Evolutionary conservation across 768 basidiomycete species (phyloP).

Genomic region (Cubamyces lactineus): DNA sequence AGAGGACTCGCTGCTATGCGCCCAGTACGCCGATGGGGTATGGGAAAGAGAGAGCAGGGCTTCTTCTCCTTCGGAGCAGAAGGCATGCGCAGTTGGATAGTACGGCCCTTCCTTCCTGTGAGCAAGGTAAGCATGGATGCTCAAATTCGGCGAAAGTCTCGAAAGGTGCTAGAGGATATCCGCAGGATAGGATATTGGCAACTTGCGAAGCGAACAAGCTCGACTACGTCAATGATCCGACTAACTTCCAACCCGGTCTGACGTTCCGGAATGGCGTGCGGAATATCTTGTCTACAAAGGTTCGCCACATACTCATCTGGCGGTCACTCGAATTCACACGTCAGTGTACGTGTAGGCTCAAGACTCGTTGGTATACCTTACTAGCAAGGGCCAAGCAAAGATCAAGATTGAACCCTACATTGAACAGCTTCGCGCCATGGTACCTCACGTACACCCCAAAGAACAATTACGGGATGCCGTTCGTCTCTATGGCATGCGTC

Average conservation of each 20-base stretch:
- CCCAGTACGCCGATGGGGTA: slow-evolving; percentile 71
- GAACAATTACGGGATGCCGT: slow-evolving; percentile 20
- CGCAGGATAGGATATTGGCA: slow-evolving; percentile 77
- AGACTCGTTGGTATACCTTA: background rate
- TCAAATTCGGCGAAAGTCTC: background rate
- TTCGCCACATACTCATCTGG: background rate
- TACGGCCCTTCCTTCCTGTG: slow-evolving; percentile 71
- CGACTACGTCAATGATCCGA: slow-evolving; percentile 64
- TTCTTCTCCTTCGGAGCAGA: slow-evolving; percentile 46
- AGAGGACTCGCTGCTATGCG: slow-evolving; percentile 72
- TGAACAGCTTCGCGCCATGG: slow-evolving; percentile 5
- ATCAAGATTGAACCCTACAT: slow-evolving; percentile 7
- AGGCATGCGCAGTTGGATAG: slow-evolving; percentile 70
- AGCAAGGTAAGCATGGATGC: slow-evolving; percentile 56
- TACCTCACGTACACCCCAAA: background rate
- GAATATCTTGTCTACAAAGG: slow-evolving; percentile 39
- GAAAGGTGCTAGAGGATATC: background rate
- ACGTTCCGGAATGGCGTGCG: slow-evolving; percentile 78
- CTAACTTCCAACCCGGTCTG: slow-evolving; percentile 74
- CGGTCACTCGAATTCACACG: background rate
- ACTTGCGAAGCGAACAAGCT: slow-evolving; percentile 70
- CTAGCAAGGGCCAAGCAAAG: background rate
- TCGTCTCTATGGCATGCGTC: slow-evolving; percentile 16
- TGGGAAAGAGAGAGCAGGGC: slow-evolving; percentile 51
- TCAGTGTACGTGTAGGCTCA: too few relatives aligned